Percentiles rank a stretch among this genome's conserved stretches.
These are phyloP conservation scores for Fraxinus angustifolia DNA, from an alignment of 305 asterid genomes.

Conservation along the genomic window DNA sequence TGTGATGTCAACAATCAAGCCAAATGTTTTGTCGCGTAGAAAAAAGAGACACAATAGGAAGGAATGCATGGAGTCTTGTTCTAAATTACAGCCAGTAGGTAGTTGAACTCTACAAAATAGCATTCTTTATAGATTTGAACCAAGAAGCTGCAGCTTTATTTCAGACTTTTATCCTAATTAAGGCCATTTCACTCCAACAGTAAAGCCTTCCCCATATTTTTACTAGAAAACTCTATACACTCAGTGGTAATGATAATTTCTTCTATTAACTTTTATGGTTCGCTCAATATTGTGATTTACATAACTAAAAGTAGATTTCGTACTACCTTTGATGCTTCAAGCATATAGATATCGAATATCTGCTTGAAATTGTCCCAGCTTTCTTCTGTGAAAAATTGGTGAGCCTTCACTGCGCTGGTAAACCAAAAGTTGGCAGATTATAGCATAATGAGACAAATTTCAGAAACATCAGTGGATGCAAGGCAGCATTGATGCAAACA, in stretches of 20 bases:
- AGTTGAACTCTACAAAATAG: background rate
- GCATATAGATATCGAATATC: constrained; percentile 81
- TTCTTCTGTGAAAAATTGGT: constrained; percentile 86
- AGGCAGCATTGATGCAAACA: constrained; percentile 18
- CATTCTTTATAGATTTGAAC: background rate
- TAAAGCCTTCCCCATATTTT: background rate
- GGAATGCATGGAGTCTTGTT: background rate
- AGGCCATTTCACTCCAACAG: constrained; percentile 9
- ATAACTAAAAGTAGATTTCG: background rate
- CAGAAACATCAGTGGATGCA: constrained; percentile 15
- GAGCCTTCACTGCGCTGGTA: constrained; percentile 93
- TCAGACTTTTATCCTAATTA: background rate
- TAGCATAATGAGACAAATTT: constrained; percentile 25
- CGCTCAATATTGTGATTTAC: constrained; percentile 7
- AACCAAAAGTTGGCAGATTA: constrained; percentile 54
- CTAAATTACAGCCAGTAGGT: background rate
- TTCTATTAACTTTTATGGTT: constrained; percentile 1
- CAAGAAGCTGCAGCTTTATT: background rate
- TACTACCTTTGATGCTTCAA: constrained; percentile 90
- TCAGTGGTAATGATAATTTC: background rate
- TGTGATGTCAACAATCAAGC: background rate
- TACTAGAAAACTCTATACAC: background rate
- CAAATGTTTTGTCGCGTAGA: background rate
- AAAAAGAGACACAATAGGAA: background rate
- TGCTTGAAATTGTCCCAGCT: constrained; percentile 96